phyloP scores from a whole-genome alignment of 768 basidiomycete species.

The Clitopilus passeckerianus region DNA sequence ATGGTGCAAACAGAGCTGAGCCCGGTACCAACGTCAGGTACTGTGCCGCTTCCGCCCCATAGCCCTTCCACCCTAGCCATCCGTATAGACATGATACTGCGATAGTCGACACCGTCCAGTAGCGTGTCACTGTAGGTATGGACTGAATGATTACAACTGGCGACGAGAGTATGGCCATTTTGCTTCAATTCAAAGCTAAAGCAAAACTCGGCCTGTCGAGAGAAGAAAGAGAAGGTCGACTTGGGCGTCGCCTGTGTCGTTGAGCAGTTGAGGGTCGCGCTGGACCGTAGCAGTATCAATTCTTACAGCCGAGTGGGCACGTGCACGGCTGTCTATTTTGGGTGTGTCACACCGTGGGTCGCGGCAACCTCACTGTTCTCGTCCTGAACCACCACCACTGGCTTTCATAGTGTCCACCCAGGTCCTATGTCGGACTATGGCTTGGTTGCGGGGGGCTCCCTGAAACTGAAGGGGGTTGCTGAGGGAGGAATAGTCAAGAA shows the following conservation, averaged over 20 bases:
- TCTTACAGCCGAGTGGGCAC: slow-evolving; percentile 12
- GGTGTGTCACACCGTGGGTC: background rate
- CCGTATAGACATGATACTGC: slow-evolving; percentile 54
- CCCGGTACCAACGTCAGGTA: slow-evolving; percentile 84
- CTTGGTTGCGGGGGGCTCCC: slow-evolving; percentile 79
- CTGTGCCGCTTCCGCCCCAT: slow-evolving; percentile 34
- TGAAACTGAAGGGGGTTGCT: slow-evolving; percentile 79
- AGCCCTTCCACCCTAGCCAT: slow-evolving; percentile 56
- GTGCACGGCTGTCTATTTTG: slow-evolving; percentile 14
- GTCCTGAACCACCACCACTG: slow-evolving; percentile 9
- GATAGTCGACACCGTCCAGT: slow-evolving; percentile 59
- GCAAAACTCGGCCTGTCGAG: slow-evolving; percentile 7
- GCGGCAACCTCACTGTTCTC: slow-evolving; percentile 9
- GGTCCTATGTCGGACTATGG: slow-evolving; percentile 75
- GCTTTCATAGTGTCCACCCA: background rate
- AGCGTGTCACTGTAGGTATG: slow-evolving; percentile 76
- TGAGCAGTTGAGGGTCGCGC: background rate
- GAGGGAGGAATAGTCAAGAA: slow-evolving; percentile 84
- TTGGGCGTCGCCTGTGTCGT: background rate
- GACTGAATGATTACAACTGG: slow-evolving; percentile 65
- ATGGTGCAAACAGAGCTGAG: slow-evolving; percentile 77
- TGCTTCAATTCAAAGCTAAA: slow-evolving; percentile 5
- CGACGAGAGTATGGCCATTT: slow-evolving; percentile 75
- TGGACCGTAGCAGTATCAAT: background rate
- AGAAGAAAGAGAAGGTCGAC: slow-evolving; percentile 3